Conservation (phyloP, 768 basidiomycete species). For the Goffeauzyma gilvescens region DNA sequence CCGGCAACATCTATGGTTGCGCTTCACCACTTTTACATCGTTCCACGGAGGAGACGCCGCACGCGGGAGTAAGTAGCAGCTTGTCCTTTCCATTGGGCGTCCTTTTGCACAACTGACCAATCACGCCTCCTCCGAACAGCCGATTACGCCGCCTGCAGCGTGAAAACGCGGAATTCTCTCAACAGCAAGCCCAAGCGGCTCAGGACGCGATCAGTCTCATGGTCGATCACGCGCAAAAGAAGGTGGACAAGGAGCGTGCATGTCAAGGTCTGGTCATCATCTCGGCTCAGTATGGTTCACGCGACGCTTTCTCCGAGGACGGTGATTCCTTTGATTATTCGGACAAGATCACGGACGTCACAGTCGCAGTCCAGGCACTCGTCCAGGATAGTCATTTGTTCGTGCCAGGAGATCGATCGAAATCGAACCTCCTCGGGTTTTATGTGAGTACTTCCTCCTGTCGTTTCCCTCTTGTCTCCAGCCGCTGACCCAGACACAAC, state of each 20-base stretch:
- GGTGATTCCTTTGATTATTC: no score
- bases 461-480: neutral
- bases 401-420: constrained; percentile 46
- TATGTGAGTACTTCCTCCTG: constrained; percentile 30
- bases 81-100: neutral
- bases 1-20: constrained; percentile 30
- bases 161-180: constrained; percentile 46
- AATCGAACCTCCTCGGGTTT: constrained; percentile 70
- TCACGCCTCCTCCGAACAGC: constrained; percentile 39
- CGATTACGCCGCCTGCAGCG: constrained; percentile 48
- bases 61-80: constrained; percentile 21
- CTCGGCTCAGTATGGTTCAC: constrained; percentile 53
- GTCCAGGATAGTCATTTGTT: constrained; percentile 60
- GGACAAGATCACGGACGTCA: constrained; percentile 58
- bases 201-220: constrained; percentile 47
- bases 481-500: neutral
- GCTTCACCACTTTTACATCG: constrained; percentile 30
- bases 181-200: constrained; percentile 45
- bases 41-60: constrained; percentile 23
- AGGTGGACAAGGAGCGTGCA: constrained; percentile 44
- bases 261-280: constrained; percentile 58
- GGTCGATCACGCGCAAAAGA: constrained; percentile 47
- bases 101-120: constrained; percentile 37
- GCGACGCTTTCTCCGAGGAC: constrained; percentile 34
- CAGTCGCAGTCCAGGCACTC: constrained; percentile 59